A percentile compares a stretch with the other conserved stretches of the same genome.
Conservation (phyloP, 2,329 filamentous ascomycete species). For the Blastomyces percursus region DNA sequence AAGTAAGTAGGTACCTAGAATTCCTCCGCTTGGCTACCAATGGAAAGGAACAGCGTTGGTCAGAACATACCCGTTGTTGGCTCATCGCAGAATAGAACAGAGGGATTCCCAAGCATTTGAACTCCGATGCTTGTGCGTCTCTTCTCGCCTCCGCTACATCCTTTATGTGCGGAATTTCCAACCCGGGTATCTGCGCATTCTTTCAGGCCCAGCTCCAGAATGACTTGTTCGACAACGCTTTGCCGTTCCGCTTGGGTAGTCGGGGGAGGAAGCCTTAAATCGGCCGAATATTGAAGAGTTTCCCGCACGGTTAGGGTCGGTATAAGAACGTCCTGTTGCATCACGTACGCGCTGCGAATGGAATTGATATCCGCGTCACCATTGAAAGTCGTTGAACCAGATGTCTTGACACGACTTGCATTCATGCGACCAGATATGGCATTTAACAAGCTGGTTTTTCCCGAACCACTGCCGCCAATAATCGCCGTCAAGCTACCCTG, state of each 20-base stretch:
- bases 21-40: neutral
- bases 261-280: conserved; percentile 56
- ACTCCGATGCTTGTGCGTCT: conserved; percentile 65
- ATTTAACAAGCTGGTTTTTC: conserved; percentile 63
- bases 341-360: conserved; percentile 47
- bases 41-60: neutral
- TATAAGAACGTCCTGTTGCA: conserved; percentile 62
- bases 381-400: conserved; percentile 54
- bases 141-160: conserved; percentile 71
- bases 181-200: conserved; percentile 67
- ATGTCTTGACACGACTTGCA: conserved; percentile 40
- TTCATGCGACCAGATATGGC: conserved; percentile 58
- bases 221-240: conserved; percentile 62
- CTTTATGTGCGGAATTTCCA: conserved; percentile 58
- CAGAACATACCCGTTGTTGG: conserved; percentile 53
- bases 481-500: conserved; percentile 62
- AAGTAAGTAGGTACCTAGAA: neutral
- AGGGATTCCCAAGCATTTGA: conserved; percentile 67
- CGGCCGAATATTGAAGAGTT: conserved; percentile 61
- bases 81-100: conserved; percentile 66
- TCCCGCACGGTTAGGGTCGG: conserved; percentile 65
- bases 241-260: conserved; percentile 49
- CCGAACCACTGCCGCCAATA: conserved; percentile 61
- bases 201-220: conserved; percentile 62
- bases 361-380: conserved; percentile 41